Evolutionary conservation across 768 basidiomycete species (phyloP), one percentile per base, ranked within the genome.

Genomic region (Collybia nuda): DNA sequence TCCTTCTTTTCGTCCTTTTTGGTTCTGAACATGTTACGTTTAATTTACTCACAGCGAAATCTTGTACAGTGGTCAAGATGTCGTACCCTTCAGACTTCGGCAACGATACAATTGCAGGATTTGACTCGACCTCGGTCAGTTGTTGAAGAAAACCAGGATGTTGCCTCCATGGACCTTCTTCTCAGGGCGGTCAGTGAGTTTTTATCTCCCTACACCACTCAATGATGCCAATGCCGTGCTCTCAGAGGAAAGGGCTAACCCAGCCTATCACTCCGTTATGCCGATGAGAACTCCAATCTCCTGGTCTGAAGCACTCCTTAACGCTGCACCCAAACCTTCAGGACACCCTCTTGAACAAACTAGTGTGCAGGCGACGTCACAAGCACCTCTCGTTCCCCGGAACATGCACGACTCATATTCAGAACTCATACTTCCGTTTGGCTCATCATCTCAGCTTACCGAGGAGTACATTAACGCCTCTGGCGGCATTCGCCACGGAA

Each of bases 371-470:
- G 44, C 51, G 11, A 40, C 41, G 40, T 43, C 29, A 21, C 58
- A 56, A 38, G 60, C 64, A 7, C 61, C 64, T 5, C 70, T 73
- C 1, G 60, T 67, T 11, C 76, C 80, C 6, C 73, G 85, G 6
- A 66, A 73, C 44, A 90, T 88, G 87, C 72, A 82, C 44, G 85
- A 88, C 58, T 88, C 86, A 0, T 88, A 89, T 59, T 76, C 82
- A 32, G 84, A 88, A 61, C 63, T 86, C 5, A 56, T 77, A 6
- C 76, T 90, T 17, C 84, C 85, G 1, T 89, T 89, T 62, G 75
- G 74, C 1, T 82, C 82, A 1, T 77, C 78, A 14, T 74, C 81
- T 0, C 65, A 76, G 47, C 66, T 86, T 11, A 68, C 87, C 19
- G 88, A 89, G 56, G 75, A 81, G 52, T 88, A 88, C 58, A 85